Percentiles rank a stretch among this genome's conserved stretches.
These are phyloP conservation scores for Hamamelis virginiana DNA, from an alignment of 164 flowering plant species.

Conservation along the genomic window DNA sequence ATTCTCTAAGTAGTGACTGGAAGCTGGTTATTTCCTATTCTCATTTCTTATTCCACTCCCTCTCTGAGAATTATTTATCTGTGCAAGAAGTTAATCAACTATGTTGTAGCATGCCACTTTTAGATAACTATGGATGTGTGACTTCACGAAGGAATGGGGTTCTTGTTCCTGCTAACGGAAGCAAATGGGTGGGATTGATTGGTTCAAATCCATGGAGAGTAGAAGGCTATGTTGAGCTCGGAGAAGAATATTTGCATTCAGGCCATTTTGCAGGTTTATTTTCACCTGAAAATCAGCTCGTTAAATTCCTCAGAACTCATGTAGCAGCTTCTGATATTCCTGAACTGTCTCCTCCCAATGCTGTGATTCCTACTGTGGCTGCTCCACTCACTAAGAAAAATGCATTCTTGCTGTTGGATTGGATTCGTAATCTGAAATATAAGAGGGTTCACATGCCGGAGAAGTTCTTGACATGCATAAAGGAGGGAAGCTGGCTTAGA, in stretches of 20 bases:
- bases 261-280: slow-evolving; percentile 32
- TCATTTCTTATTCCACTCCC: slow-evolving; percentile 47
- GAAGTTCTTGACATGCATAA: slow-evolving; percentile 43
- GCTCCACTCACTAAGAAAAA: slow-evolving; percentile 50
- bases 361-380: slow-evolving; percentile 33
- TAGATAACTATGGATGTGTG: slow-evolving; percentile 41
- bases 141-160: slow-evolving; percentile 24
- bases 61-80: slow-evolving; percentile 18
- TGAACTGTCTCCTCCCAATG: slow-evolving; percentile 45
- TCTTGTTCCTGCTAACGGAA: slow-evolving; percentile 60
- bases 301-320: slow-evolving; percentile 30
- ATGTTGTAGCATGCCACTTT: slow-evolving; percentile 43
- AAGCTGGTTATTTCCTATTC: slow-evolving; percentile 27
- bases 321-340: slow-evolving; percentile 57
- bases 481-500: slow-evolving; percentile 53
- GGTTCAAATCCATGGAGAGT: slow-evolving; percentile 57
- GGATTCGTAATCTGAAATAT: slow-evolving; percentile 36
- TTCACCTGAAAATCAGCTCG: slow-evolving; percentile 23
- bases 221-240: slow-evolving; percentile 40
- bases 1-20: slow-evolving; percentile 13
- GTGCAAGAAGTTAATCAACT: slow-evolving; percentile 16
- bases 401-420: slow-evolving; percentile 44
- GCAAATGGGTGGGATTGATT: slow-evolving; percentile 51
- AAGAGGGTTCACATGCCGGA: slow-evolving; percentile 17
- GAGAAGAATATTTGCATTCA: slow-evolving; percentile 41